Percentiles rank a stretch among this genome's conserved stretches.
phyloP scores from a whole-genome alignment of 768 basidiomycete species.

The Podaxis mareebaensis region DNA sequence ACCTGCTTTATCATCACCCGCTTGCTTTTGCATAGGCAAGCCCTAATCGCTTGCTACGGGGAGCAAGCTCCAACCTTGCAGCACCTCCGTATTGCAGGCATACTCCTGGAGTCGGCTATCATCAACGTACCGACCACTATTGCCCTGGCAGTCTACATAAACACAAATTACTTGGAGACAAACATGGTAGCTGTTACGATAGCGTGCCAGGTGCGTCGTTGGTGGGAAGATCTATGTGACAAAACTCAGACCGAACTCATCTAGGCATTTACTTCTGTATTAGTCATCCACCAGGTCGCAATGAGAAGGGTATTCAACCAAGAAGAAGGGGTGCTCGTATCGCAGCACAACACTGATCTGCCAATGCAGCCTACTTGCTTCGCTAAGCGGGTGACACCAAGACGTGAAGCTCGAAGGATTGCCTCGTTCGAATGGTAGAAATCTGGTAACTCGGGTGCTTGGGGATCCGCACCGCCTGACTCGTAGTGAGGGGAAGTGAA shows the following conservation, averaged over 20 bases:
- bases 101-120: neutral
- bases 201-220: neutral
- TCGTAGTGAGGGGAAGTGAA: no score
- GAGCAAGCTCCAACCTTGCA: neutral
- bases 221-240: neutral
- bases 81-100: neutral
- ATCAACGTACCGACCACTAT: conserved; percentile 3
- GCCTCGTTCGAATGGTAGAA: no score
- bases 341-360: no score
- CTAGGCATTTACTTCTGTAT: neutral
- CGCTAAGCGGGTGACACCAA: no score
- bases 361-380: no score
- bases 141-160: neutral
- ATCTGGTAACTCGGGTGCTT: no score
- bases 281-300: neutral
- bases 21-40: neutral
- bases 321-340: neutral
- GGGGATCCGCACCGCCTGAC: no score
- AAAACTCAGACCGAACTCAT: neutral
- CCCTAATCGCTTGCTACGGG: neutral
- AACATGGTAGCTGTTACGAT: neutral
- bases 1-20: neutral
- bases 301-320: neutral
- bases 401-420: no score
- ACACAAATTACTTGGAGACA: neutral